Base-by-base conservation (phyloP, 352 stramenopile species). In the Globisporangium lucens region DNA sequence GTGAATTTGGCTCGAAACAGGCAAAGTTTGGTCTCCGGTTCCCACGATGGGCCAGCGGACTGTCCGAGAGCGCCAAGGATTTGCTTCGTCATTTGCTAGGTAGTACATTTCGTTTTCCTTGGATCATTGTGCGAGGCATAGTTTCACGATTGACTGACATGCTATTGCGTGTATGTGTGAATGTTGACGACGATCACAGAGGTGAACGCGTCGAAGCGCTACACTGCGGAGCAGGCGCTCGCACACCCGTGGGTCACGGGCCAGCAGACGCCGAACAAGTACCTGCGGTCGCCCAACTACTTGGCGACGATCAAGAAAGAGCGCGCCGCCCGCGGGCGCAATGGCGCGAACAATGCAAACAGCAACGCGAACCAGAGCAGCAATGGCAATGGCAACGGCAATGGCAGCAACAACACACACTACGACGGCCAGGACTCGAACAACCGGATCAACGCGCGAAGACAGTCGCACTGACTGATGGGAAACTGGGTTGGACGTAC, bases 1-100 rank as follows among this genome's bases (percentile, higher is more conserved):
- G 27, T 56, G 10, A 9, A 57, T 30, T 27, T 38, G 35, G 7
- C 35, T 38, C 35, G 35, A 38, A 13, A 38, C 51, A 96, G 75
- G 78, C 84, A 27, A 98, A 98, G 72, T 99, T 98, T 75, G 88
- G 92, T 30, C 77, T 99, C 5, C 89, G 95, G 12, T 99, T 98
- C 65, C 95, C 96, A 30, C 80, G 90, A 17, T 99, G 97, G 96
- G 95, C 96, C 3, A 93, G 69, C 56, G 86, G 85, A 12, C 72
- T 96, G 10, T 96, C 89, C 13, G 85, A 92, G 41, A 91, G 85
- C 61, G 89, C 89, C 7, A 96, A 96, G 69, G 89, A 96, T 64
- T 68, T 96, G 56, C 77, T 96, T 27, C 84, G 84, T 24, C 83
- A 93, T 68, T 71, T 96, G 57, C 75, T 96, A 36, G 83, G 83